phyloP scores from a whole-genome alignment of 2,329 filamentous ascomycete genomes.

The Aspergillus hiratsukae region DNA sequence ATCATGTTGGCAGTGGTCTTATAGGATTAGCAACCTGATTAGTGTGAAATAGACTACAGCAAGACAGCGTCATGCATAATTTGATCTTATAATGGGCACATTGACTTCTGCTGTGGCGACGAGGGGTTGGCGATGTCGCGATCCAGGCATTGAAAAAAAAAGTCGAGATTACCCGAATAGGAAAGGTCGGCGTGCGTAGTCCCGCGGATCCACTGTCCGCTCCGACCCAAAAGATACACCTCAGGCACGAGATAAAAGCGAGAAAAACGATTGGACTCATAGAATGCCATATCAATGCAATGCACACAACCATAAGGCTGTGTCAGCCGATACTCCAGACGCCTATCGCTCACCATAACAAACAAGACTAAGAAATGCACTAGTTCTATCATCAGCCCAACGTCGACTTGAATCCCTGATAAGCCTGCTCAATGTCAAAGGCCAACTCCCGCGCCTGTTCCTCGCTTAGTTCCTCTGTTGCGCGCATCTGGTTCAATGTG shows the following conservation, averaged over 20 bases:
- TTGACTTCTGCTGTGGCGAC: conserved; percentile 12
- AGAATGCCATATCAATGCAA: neutral
- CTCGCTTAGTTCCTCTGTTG: conserved; percentile 82
- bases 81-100: conserved; percentile 6
- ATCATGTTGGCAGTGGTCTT: conserved; percentile 25
- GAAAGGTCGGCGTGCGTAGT: conserved; percentile 25
- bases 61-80: neutral
- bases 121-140: conserved; percentile 11
- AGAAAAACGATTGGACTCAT: neutral
- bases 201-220: conserved; percentile 23
- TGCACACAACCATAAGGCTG: conserved; percentile 1
- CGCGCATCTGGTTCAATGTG: conserved; percentile 94
- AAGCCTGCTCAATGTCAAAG: conserved; percentile 90
- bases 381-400: conserved; percentile 48
- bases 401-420: conserved; percentile 85
- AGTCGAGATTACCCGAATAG: conserved; percentile 27
- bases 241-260: conserved; percentile 1
- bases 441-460: conserved; percentile 84
- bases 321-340: conserved; percentile 13
- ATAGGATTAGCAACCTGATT: neutral
- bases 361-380: neutral
- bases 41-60: neutral
- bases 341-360: conserved; percentile 4
- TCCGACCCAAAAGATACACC: conserved; percentile 9
- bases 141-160: conserved; percentile 22